A percentile compares a stretch with the other conserved stretches of the same genome.
Conservation (phyloP, 352 stramenopile genomes). For the Phytopythium aichiense region DNA sequence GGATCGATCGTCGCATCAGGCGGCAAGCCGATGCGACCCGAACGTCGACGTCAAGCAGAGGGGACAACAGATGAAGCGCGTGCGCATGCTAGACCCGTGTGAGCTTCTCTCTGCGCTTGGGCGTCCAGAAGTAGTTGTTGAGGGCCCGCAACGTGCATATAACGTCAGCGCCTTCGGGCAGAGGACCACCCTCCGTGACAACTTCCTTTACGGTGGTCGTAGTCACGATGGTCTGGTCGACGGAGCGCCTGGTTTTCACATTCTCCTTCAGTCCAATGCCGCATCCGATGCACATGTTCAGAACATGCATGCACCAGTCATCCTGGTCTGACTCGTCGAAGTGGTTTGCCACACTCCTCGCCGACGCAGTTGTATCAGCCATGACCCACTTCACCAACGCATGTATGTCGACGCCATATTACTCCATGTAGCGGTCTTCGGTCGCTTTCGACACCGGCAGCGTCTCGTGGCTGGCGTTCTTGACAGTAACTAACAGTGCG, state of each 20-base stretch:
- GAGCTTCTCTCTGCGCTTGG: not conserved
- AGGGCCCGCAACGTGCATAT: not conserved
- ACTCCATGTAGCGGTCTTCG: not conserved
- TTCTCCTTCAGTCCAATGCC: slow-evolving; percentile 12
- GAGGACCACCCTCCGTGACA: not conserved
- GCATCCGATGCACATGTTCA: slow-evolving; percentile 12
- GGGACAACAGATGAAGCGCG: too few species aligned
- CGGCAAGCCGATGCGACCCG: too few species aligned
- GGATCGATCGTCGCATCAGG: too few species aligned
- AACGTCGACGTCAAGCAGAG: too few species aligned
- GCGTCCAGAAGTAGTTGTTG: not conserved
- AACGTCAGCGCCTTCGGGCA: not conserved
- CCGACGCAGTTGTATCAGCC: not conserved
- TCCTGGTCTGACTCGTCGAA: slow-evolving; percentile 12
- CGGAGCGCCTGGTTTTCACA: not conserved
- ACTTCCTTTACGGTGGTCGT: not conserved
- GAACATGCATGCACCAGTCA: slow-evolving; percentile 10
- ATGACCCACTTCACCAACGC: not conserved
- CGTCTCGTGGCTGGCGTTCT: not conserved
- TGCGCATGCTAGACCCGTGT: too few species aligned
- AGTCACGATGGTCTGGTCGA: not conserved
- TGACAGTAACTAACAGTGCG: not conserved
- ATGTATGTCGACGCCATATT: not conserved
- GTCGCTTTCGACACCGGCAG: slow-evolving; percentile 1
- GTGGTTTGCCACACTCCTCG: slow-evolving; percentile 3